These are phyloP conservation scores for Panaeolus papilionaceus DNA, from an alignment of 768 basidiomycete genomes.

Conservation along the genomic window DNA sequence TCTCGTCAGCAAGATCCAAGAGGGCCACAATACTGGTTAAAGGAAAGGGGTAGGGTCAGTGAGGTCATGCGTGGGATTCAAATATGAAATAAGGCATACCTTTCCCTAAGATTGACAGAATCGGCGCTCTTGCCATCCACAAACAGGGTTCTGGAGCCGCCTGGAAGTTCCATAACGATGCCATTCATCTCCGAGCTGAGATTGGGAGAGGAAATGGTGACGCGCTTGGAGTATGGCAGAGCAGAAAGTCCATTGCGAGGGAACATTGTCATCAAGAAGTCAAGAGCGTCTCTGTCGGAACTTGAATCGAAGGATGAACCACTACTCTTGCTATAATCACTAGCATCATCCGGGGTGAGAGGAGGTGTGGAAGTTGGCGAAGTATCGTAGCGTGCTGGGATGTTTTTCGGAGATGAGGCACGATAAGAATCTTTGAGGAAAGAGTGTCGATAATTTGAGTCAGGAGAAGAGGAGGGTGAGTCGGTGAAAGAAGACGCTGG, in stretches of 20 bases:
- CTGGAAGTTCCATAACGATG: slow-evolving; percentile 77
- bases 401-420: slow-evolving; percentile 45
- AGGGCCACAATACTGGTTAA: slow-evolving; percentile 77
- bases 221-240: slow-evolving; percentile 76
- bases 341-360: slow-evolving; percentile 75
- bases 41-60: slow-evolving; percentile 18
- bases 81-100: slow-evolving; percentile 47
- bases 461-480: slow-evolving; percentile 46
- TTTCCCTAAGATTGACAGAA: slow-evolving; percentile 81
- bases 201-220: slow-evolving; percentile 73
- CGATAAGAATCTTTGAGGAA: slow-evolving; percentile 28
- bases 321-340: slow-evolving; percentile 47
- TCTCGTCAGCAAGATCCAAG: slow-evolving; percentile 88
- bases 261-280: slow-evolving; percentile 81
- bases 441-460: slow-evolving; percentile 26
- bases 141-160: slow-evolving; percentile 77
- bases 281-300: slow-evolving; percentile 70
- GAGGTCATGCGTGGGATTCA: slow-evolving; percentile 17
- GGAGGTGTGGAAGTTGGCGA: slow-evolving; percentile 73
- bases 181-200: slow-evolving; percentile 77
- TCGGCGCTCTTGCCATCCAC: slow-evolving; percentile 86
- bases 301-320: slow-evolving; percentile 43
- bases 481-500: slow-evolving; percentile 64
- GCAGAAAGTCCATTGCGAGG: slow-evolving; percentile 72
- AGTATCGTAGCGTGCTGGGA: slow-evolving; percentile 42